These are phyloP conservation scores for Oxyria digyna DNA, from an alignment of 148 eudicot genomes.

Conservation along the genomic window DNA sequence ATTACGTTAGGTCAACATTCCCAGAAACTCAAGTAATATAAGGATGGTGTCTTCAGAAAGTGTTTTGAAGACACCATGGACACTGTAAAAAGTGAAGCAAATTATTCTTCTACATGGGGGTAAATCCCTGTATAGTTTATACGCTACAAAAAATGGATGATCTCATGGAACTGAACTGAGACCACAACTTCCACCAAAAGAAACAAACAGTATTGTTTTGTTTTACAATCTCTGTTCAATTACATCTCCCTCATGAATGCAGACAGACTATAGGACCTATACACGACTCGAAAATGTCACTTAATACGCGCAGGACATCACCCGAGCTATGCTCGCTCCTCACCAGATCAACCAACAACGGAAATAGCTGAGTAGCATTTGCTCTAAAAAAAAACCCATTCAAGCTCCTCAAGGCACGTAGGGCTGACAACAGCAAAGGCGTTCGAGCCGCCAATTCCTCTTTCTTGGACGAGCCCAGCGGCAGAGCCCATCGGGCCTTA, in stretches of 20 bases:
- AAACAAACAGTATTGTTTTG: background rate
- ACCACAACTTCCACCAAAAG: background rate
- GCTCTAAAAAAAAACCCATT: constrained; percentile 39
- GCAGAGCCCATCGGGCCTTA: constrained; percentile 54
- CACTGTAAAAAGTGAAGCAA: background rate
- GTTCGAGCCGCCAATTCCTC: constrained; percentile 83
- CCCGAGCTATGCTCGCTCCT: constrained; percentile 53
- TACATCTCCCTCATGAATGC: constrained; percentile 6
- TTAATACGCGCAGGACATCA: constrained; percentile 41
- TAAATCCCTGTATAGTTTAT: background rate
- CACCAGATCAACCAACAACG: constrained; percentile 61
- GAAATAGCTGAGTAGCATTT: constrained; percentile 45
- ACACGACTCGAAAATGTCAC: constrained; percentile 42
- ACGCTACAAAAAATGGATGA: constrained; percentile 10
- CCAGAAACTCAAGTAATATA: too few species aligned
- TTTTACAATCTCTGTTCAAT: background rate
- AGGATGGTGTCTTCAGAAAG: too few species aligned
- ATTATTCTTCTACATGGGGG: constrained; percentile 6
- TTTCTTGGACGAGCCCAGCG: constrained; percentile 62
- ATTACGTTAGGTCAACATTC: too few species aligned
- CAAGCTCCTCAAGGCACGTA: constrained; percentile 44
- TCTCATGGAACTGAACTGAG: background rate
- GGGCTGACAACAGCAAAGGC: constrained; percentile 47
- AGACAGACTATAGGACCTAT: constrained; percentile 43
- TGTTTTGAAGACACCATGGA: background rate